Conservation (phyloP, 192 early-diverging fungal species). For the Linnemannia zychae region DNA sequence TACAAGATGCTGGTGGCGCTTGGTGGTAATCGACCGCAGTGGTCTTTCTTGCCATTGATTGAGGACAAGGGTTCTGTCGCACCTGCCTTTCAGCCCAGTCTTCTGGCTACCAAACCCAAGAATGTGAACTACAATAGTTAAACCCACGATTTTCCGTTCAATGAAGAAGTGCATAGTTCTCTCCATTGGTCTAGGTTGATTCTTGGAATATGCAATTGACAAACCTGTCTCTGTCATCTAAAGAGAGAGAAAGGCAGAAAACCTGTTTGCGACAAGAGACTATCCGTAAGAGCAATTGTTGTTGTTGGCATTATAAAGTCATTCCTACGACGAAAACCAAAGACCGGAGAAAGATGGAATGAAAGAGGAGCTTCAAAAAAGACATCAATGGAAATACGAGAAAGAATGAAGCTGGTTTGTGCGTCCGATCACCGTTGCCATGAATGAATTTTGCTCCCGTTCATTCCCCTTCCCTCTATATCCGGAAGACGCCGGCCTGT, state of each 20-base stretch:
- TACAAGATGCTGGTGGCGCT: not conserved
- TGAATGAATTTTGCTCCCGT: not conserved
- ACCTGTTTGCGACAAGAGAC: not conserved
- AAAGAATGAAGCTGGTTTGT: not conserved
- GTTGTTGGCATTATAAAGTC: not conserved
- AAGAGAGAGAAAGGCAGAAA: not conserved
- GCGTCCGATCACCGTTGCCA: not conserved
- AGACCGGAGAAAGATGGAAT: not conserved
- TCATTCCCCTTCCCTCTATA: not conserved
- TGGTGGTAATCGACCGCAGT: not conserved
- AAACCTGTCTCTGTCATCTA: not conserved
- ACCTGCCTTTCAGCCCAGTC: conserved; percentile 10
- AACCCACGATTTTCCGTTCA: too few relatives aligned
- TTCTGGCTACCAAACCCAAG: not conserved
- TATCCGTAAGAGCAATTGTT: not conserved
- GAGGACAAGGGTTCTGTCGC: conserved; percentile 18
- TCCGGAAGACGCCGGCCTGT: not conserved
- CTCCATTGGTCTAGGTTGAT: too few relatives aligned
- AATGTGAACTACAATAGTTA: too few relatives aligned
- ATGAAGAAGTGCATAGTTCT: too few relatives aligned
- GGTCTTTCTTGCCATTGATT: conserved; percentile 8
- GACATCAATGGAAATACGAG: not conserved
- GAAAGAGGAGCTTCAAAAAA: not conserved
- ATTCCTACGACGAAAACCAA: not conserved
- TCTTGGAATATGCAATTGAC: not conserved